Evolutionary conservation across 345 rosid species (phyloP), one percentile per base, ranked within the genome.

Genomic region (Trapa incisa): DNA sequence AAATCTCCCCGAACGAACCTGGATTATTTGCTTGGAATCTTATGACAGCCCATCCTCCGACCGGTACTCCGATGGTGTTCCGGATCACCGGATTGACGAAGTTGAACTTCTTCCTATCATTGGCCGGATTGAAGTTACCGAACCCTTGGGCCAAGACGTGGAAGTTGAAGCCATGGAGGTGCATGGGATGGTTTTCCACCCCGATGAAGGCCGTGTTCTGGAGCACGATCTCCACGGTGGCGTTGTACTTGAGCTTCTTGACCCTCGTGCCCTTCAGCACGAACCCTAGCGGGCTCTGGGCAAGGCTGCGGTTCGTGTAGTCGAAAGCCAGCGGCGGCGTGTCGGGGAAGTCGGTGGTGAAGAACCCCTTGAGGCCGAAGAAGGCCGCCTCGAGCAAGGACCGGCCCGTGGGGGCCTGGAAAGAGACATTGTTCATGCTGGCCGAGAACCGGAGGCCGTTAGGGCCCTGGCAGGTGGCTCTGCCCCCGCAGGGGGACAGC

Each of bases 111-210:
- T 74, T 79, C 0, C 75, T 58, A 54, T 82, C 89, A 2, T 62
- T 82, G 6, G 13, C 50, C 1, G 80, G 71, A 76, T 94, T 71
- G 67, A 75, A 94, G 65, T 87, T 91, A 37, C 99, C 99, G 62
- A 94, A 94, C 16, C 95, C 99, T 74, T 89, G 97, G 67, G 91
- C 96, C 75, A 94, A 2, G 0, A 94, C 89, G 61, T 89, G 85
- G 72, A 94, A 94, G 71, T 94, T 80, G 54, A 78, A 80, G 1
- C 99, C 95, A 38, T 94, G 99, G 12, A 94, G 37, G 47, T 94
- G 99, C 76, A 91, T 91, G 0, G 97, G 99, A 68, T 94, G 99
- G 71, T 67, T 88, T 84, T 94, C 99, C 1, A 72, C 66, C 0
- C 67, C 82, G 0, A 91, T 0, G 38, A 94, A 54, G 5, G 89